Base-by-base conservation (phyloP, 2,329 filamentous ascomycete genomes). In the Ceratocystis albifundus region DNA sequence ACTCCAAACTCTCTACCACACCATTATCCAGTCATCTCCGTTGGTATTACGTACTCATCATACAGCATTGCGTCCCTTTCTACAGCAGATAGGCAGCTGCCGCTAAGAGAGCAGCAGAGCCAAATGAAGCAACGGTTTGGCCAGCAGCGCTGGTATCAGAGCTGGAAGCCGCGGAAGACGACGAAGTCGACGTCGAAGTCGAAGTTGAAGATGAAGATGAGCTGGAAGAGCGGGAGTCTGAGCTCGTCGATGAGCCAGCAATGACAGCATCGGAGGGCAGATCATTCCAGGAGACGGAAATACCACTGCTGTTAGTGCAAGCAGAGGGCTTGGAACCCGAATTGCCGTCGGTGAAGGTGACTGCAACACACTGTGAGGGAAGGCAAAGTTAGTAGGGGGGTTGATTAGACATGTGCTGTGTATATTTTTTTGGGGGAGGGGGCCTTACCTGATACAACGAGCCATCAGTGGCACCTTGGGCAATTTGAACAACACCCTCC, bases 401-500 rank as follows among this genome's bases (percentile, higher is more conserved):
- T 32, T 44, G 17, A 7, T 44, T 4, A n/a, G 45, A 53, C 17
- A 20, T 61, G 2, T 3, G 61, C 50, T 22, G 7, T 15, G 41
- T 15, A n/a, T n/a, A n/a, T n/a, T n/a, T n/a, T n/a, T n/a, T 28
- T 6, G 25, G 25, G 1, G 10, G 22, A 17, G 2, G 12, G 12
- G 36, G 22, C 22, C 76, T 65, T 73, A 84, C 83, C 76, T 83
- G 80, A 71, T 79, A 86, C 4, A 85, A 73, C 17, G 81, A 69
- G 2, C 84, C 84, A 68, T 87, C 84, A 0, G 78, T 74, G 0
- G 79, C 82, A 22, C 80, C 75, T 25, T 77, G 78, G 0, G 82
- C 79, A 36, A 86, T 73, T 55, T 79, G 74, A 3, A 87, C 71
- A 17, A 85, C 74, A 20, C 82, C 84, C 73, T 80, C 80, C 71